phyloP scores from a whole-genome alignment of 2,329 filamentous ascomycete genomes.

The Lecanicillium sp. region DNA sequence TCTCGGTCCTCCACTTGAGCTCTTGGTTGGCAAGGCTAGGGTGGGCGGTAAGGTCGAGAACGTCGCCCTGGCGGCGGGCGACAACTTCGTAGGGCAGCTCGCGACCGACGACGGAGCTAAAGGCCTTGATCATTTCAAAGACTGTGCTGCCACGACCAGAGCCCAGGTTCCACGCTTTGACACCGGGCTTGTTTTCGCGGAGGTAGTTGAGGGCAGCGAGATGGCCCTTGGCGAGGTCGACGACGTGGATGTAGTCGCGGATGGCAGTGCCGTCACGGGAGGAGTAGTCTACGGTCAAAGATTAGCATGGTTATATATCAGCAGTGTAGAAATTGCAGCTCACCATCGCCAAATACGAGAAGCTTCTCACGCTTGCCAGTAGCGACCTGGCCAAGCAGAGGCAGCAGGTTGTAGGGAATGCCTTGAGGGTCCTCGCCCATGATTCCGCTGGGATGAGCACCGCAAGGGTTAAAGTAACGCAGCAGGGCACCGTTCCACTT shows the following conservation, averaged over 20 bases:
- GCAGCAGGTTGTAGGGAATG: slow-evolving; percentile 90
- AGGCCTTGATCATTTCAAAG: slow-evolving; percentile 94
- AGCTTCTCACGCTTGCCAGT: slow-evolving; percentile 93
- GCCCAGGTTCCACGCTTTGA: slow-evolving; percentile 93
- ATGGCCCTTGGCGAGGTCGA: slow-evolving; percentile 82
- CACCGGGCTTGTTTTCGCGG: slow-evolving; percentile 73
- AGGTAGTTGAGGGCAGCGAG: slow-evolving; percentile 86
- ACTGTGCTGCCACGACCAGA: slow-evolving; percentile 93
- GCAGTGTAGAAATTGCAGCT: slow-evolving; percentile 19
- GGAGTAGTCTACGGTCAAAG: slow-evolving; percentile 61
- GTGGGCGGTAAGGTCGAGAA: slow-evolving; percentile 90
- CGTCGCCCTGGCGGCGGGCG: slow-evolving; percentile 75
- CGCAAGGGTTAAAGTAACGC: slow-evolving; percentile 96
- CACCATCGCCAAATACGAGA: slow-evolving; percentile 87
- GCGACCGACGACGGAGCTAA: slow-evolving; percentile 76
- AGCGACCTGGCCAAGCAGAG: slow-evolving; percentile 88
- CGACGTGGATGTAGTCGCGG: slow-evolving; percentile 95
- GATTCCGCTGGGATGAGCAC: slow-evolving; percentile 87
- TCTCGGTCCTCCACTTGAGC: slow-evolving; percentile 84
- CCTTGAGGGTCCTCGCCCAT: slow-evolving; percentile 98
- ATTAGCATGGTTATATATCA: neutral
- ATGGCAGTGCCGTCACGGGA: slow-evolving; percentile 90
- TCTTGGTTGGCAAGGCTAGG: slow-evolving; percentile 80
- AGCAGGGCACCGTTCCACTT: slow-evolving; percentile 91
- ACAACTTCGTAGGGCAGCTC: slow-evolving; percentile 83